Evolutionary conservation across 176 grass and related monocot species (phyloP).

Genomic region (Eleusine coracana): DNA sequence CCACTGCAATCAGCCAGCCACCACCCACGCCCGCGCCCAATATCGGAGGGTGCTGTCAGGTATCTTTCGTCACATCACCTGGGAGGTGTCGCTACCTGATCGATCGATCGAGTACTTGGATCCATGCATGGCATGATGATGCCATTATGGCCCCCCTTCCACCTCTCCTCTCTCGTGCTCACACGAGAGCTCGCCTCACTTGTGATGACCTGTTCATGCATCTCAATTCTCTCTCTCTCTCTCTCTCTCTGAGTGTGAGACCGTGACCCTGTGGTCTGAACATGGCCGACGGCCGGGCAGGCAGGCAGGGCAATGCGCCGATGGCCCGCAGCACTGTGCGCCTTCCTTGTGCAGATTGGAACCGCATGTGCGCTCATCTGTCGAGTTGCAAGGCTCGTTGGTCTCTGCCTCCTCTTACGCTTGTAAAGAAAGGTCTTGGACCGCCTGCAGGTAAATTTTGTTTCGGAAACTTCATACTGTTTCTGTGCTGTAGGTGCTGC

Average conservation of each 20-base stretch:
- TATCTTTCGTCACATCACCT: conserved; percentile 64
- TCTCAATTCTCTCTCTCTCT: no score
- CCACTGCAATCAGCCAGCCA: not conserved
- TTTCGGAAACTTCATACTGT: not conserved
- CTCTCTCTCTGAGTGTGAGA: not conserved
- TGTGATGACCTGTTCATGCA: no score
- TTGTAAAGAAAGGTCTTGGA: not conserved
- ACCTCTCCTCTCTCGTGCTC: not conserved
- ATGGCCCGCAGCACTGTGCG: conserved; percentile 29
- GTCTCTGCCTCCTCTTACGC: not conserved
- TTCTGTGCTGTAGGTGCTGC: not conserved
- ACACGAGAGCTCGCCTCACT: not conserved
- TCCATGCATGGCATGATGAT: conserved; percentile 21
- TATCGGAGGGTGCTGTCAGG: conserved; percentile 25
- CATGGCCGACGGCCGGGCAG: not conserved
- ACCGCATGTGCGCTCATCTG: conserved; percentile 22
- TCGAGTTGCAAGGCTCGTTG: not conserved
- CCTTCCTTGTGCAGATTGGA: conserved; percentile 21
- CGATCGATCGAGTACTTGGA: not conserved
- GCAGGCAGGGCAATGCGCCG: not conserved
- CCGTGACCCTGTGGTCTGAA: not conserved
- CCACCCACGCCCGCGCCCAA: not conserved
- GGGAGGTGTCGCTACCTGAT: conserved; percentile 30
- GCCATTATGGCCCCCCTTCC: not conserved
- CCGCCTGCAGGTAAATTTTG: not conserved